Evolutionary conservation across 140 eudicot species (phyloP), one percentile per base, ranked within the genome.

Genomic region (Flaveria floridana): DNA sequence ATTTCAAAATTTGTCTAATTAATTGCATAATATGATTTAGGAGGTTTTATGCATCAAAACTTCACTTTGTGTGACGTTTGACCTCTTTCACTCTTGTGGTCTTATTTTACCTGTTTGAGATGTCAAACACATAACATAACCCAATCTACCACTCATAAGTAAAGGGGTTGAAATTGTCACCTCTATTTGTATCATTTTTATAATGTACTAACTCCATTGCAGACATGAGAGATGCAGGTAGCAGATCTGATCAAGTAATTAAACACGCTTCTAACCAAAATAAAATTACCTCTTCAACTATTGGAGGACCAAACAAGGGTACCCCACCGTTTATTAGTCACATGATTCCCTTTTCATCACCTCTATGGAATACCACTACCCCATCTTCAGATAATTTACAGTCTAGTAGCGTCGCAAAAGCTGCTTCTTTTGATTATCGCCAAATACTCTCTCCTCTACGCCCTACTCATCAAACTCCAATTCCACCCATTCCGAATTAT

Each of bases 281-380:
- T 77, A 87, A 83, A 72, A 73, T 67, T 72, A 44, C 64, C 25
- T 21, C 86, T 55, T 78, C 95, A 67, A 53, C 53, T 39, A 66
- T 66, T 39, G 71, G 53, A 66, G 71, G 53, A 66, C 30, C 16
- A 66, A 39, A 9, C 52, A 66, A 41, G 71, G 71, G 71, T 18
- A 66, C 71, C 30, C 71, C 53, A 41, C 79, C 85, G 3, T 68
- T 71, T 68, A 72, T 79, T 50, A 84, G 63, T 65, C 90, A 90
- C 13, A 80, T 86, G 69, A 79, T 88, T 23, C 90, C 97, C 75
- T 85, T 83, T 65, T 81, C 95, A 6, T 91, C 96, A 0, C 96
- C 97, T 25, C 78, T 88, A 72, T 88, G 97, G 97, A 91, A 65
- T 80, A 70, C 87, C 19, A 56, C 89, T 39, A 83, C 89, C 25